phyloP scores from a whole-genome alignment of 768 basidiomycete genomes.

The Rubroboletus satanas region DNA sequence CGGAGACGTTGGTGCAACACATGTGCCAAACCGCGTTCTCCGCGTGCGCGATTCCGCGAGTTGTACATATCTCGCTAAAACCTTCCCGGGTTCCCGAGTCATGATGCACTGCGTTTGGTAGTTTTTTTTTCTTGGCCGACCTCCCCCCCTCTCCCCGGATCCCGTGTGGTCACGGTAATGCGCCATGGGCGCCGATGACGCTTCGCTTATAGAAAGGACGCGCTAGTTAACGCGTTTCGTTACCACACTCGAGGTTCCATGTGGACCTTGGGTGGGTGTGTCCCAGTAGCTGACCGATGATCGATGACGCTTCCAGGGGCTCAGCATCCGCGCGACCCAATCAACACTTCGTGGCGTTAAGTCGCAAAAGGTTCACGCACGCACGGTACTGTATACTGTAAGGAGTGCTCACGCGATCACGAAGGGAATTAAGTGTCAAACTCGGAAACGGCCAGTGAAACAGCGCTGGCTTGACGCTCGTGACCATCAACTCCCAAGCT shows the following conservation, averaged over 20 bases:
- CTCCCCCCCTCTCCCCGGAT: no score
- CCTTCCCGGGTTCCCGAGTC: not conserved
- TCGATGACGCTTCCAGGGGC: not conserved
- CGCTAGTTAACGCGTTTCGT: not conserved
- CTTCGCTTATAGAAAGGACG: not conserved
- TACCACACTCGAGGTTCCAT: not conserved
- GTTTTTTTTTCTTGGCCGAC: not conserved
- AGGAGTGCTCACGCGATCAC: not conserved
- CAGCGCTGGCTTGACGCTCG: not conserved
- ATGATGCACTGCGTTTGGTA: not conserved
- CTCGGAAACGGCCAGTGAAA: not conserved
- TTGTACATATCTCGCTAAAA: not conserved
- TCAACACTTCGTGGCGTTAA: not conserved
- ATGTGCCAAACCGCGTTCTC: not conserved
- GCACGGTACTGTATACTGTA: not conserved
- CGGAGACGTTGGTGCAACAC: not conserved
- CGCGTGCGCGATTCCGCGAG: not conserved
- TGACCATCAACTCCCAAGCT: not conserved
- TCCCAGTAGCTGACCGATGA: not conserved
- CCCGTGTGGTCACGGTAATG: conserved; percentile 3
- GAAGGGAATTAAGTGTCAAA: not conserved
- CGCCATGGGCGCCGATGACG: not conserved
- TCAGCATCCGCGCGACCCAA: not conserved
- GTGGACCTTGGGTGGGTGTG: not conserved
- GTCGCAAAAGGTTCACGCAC: not conserved